phyloP scores from a whole-genome alignment of 495 filamentous ascomycete genomes.

The Penicillium argentinense region DNA sequence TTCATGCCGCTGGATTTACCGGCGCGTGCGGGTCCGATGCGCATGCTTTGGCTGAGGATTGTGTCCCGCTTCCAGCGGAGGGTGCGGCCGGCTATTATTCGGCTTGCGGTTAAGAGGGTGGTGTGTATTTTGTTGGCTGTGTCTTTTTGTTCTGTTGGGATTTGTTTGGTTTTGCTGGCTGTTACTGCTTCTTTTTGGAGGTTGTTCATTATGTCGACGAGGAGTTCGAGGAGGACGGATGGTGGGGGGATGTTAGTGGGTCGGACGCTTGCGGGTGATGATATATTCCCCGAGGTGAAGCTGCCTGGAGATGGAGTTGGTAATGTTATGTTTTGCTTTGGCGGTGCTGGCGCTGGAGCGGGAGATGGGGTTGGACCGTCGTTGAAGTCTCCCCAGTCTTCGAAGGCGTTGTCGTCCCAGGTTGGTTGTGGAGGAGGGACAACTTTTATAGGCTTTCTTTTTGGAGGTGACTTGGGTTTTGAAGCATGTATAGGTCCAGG shows the following conservation, averaged over 20 bases:
- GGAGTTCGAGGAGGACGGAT: conserved; percentile 72
- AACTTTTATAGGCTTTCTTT: conserved; percentile 9
- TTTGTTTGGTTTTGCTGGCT: conserved; percentile 15
- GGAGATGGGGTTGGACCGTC: conserved; percentile 30
- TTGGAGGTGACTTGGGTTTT: neutral
- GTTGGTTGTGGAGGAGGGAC: conserved; percentile 41
- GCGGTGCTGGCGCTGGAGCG: conserved; percentile 1
- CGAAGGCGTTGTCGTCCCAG: conserved; percentile 57
- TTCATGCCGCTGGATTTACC: conserved; percentile 81
- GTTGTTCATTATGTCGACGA: conserved; percentile 62
- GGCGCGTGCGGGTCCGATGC: conserved; percentile 70
- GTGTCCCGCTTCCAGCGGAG: conserved; percentile 87
- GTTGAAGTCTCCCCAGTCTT: conserved; percentile 45
- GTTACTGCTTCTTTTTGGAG: conserved; percentile 38
- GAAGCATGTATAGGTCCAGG: neutral
- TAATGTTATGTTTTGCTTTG: neutral
- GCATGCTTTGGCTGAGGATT: conserved; percentile 82
- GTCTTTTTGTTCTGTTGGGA: neutral
- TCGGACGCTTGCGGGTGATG: conserved; percentile 43
- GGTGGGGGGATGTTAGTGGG: conserved; percentile 91
- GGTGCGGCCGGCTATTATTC: conserved; percentile 82
- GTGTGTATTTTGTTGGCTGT: conserved; percentile 41
- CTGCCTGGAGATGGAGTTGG: conserved; percentile 10
- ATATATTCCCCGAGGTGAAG: conserved; percentile 9
- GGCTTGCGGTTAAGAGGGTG: conserved; percentile 66